These are phyloP conservation scores for Basidioascus undulatus DNA, from an alignment of 768 basidiomycete genomes.

Conservation along the genomic window DNA sequence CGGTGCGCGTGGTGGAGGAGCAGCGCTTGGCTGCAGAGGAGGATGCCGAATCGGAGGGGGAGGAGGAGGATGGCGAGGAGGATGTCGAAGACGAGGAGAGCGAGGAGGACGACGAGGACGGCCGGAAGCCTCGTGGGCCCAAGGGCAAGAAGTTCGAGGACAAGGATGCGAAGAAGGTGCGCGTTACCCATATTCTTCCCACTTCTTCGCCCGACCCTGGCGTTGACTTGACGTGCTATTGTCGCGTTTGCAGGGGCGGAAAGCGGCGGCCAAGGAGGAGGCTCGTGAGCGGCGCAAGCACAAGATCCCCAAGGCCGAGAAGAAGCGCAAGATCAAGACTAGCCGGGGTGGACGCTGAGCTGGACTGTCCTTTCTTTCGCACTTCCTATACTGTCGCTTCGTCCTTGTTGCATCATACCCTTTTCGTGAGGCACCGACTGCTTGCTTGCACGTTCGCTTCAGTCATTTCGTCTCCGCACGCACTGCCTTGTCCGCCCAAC, in stretches of 20 bases:
- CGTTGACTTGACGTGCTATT: constrained; percentile 4
- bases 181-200: constrained; percentile 1
- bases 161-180: constrained; percentile 66
- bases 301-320: constrained; percentile 91
- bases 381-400: too few species aligned
- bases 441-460: too few species aligned
- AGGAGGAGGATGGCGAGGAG: constrained; percentile 18
- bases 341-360: too few species aligned
- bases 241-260: constrained; percentile 42
- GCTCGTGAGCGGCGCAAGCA: constrained; percentile 65
- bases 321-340: constrained; percentile 56
- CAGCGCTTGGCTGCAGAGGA: constrained; percentile 5
- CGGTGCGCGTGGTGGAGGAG: not conserved
- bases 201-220: not conserved
- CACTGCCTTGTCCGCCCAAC: too few species aligned
- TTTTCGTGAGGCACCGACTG: too few species aligned
- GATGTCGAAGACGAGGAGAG: constrained; percentile 16
- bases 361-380: too few species aligned
- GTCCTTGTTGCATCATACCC: too few species aligned
- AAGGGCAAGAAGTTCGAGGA: constrained; percentile 85
- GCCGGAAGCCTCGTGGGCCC: too few species aligned
- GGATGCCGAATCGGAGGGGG: constrained; percentile 11
- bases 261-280: constrained; percentile 67
- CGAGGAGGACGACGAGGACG: constrained; percentile 21
- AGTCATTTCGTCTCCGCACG: too few species aligned